Percentiles rank a stretch among this genome's conserved stretches.
Evolutionary conservation across 2,329 filamentous ascomycete genomes (phyloP).

Genomic region (Xylariaceae sp.): DNA sequence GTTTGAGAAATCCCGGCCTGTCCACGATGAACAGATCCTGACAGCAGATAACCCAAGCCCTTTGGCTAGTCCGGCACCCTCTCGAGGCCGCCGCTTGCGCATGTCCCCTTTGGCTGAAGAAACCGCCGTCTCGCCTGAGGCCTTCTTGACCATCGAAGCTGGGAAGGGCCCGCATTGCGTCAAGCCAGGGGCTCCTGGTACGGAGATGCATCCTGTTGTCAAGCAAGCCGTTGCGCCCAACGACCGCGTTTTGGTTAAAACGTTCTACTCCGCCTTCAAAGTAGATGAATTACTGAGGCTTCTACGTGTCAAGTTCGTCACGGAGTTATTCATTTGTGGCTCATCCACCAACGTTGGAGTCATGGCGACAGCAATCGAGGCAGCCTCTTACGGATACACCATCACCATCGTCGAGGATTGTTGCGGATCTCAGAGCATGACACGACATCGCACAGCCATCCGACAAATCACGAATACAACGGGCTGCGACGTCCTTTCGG

Average conservation of each 20-base stretch:
- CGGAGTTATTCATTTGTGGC: conserved; percentile 84
- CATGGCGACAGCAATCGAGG: conserved; percentile 86
- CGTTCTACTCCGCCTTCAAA: conserved; percentile 82
- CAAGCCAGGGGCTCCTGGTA: conserved; percentile 40
- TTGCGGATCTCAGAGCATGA: conserved; percentile 68
- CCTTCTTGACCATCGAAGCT: conserved; percentile 39
- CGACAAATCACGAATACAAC: conserved; percentile 67
- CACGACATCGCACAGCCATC: conserved; percentile 65
- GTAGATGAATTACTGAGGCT: conserved; percentile 66
- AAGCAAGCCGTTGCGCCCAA: conserved; percentile 40
- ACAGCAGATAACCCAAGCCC: conserved; percentile 33
- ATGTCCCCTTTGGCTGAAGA: conserved; percentile 26
- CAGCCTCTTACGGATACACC: conserved; percentile 78
- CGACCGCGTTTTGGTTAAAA: conserved; percentile 59
- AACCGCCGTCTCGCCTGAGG: conserved; percentile 23
- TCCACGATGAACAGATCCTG: conserved; percentile 49
- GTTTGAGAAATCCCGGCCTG: conserved; percentile 58
- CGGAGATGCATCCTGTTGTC: conserved; percentile 41
- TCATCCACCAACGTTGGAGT: conserved; percentile 82
- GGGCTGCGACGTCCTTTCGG: conserved; percentile 61
- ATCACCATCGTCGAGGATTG: conserved; percentile 87
- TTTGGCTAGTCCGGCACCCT: conserved; percentile 15
- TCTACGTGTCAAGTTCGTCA: conserved; percentile 81
- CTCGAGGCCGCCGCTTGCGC: conserved; percentile 25
- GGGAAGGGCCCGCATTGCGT: conserved; percentile 39